phyloP scores from a whole-genome alignment of 2,329 filamentous ascomycete species.

The Microdochium trichocladiopsis region DNA sequence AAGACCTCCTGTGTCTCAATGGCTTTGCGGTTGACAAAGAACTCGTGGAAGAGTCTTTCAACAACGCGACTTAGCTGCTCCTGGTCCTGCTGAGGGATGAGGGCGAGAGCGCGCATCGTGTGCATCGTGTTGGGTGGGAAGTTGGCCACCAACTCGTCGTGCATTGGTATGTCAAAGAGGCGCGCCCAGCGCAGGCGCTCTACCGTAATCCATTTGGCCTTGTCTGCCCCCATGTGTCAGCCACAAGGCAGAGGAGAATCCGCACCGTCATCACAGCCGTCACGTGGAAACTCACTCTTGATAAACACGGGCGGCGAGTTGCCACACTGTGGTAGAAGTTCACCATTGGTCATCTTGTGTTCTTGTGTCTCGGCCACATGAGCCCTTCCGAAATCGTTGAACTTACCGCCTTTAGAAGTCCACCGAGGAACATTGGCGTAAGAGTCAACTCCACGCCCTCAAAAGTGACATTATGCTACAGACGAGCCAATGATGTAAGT shows the following conservation, averaged over 20 bases:
- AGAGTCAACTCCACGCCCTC: constrained; percentile 20
- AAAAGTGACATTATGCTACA: constrained; percentile 23
- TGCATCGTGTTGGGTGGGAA: constrained; percentile 27
- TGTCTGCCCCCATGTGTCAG: no score
- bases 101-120: constrained; percentile 25
- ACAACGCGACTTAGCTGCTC: constrained; percentile 16
- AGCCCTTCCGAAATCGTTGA: no score
- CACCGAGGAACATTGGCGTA: constrained; percentile 29
- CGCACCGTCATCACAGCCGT: no score
- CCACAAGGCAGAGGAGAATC: no score
- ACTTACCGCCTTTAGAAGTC: constrained; percentile 27
- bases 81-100: constrained; percentile 12
- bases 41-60: constrained; percentile 21
- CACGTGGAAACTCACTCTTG: constrained; percentile 24
- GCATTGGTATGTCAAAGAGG: constrained; percentile 26
- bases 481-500: background rate
- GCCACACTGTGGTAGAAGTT: constrained; percentile 14
- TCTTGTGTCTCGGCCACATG: background rate
- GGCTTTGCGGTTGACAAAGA: constrained; percentile 22
- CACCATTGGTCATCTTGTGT: background rate
- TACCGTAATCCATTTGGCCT: constrained; percentile 25
- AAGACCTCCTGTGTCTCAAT: constrained; percentile 20
- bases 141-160: constrained; percentile 16
- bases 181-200: constrained; percentile 27
- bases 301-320: constrained; percentile 27